A percentile compares a stretch with the other conserved stretches of the same genome.
Evolutionary conservation across 1,284 basidiomycete species (phyloP).

Genomic region (Microbotryum saponariae): DNA sequence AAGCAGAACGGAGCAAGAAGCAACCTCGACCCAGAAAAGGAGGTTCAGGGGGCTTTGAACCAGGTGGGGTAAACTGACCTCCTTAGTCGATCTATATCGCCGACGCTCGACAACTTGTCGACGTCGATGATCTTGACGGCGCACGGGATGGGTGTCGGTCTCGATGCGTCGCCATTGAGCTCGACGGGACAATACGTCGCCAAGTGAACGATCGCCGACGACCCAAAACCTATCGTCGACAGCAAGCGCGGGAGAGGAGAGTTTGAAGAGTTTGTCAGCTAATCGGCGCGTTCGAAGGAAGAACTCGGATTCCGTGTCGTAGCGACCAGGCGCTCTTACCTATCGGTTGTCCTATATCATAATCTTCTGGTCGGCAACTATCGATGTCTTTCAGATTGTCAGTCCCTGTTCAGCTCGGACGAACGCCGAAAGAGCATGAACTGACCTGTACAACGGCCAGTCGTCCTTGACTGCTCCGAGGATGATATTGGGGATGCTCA

Average conservation of each 20-base stretch:
- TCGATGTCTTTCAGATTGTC: neutral
- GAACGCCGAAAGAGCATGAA: neutral
- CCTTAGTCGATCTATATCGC: constrained; percentile 36
- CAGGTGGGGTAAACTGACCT: constrained; percentile 11
- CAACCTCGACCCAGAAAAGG: neutral
- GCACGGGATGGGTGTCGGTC: constrained; percentile 35
- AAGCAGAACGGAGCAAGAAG: neutral
- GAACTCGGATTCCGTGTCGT: neutral
- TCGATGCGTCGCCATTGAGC: constrained; percentile 39
- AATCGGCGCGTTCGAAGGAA: neutral
- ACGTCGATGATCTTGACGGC: constrained; percentile 62
- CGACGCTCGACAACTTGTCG: constrained; percentile 50
- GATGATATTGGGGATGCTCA: constrained; percentile 40
- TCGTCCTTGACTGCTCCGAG: constrained; percentile 74
- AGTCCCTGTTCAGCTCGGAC: no score
- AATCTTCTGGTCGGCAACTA: constrained; percentile 63
- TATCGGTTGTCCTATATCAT: constrained; percentile 56
- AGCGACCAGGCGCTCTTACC: constrained; percentile 25
- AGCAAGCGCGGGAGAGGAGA: neutral
- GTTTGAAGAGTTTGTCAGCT: neutral
- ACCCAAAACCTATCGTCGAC: constrained; percentile 66
- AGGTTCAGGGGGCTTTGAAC: constrained; percentile 4
- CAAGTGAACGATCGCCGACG: constrained; percentile 75
- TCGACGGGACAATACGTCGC: constrained; percentile 48
- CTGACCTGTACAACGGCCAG: constrained; percentile 69